phyloP scores from a whole-genome alignment of 768 basidiomycete species.

The Naematelia aurantialba region DNA sequence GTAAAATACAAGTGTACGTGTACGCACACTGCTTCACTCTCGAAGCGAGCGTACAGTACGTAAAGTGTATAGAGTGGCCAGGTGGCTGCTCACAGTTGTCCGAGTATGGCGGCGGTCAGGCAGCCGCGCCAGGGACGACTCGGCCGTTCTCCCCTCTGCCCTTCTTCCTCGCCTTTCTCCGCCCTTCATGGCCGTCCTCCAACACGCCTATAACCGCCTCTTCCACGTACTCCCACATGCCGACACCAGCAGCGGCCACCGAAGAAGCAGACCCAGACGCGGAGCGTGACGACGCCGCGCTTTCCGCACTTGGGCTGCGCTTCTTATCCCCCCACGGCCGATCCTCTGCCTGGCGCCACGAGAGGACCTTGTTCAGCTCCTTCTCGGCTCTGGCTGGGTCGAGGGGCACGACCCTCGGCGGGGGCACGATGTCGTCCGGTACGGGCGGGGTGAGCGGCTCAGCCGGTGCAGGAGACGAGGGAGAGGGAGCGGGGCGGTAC shows the following conservation, averaged over 20 bases:
- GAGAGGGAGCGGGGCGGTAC: slow-evolving; percentile 13
- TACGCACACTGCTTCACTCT: too few relatives aligned
- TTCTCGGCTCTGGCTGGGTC: slow-evolving; percentile 26
- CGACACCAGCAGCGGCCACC: background rate
- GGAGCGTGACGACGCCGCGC: too few relatives aligned
- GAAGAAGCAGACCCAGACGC: background rate
- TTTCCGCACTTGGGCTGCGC: slow-evolving; percentile 17
- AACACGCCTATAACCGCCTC: slow-evolving; percentile 19
- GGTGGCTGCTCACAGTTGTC: too few relatives aligned
- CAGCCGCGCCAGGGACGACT: slow-evolving; percentile 31
- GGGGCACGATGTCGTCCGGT: slow-evolving; percentile 26
- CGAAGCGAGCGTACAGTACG: too few relatives aligned
- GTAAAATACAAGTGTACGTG: too few relatives aligned
- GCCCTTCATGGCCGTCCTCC: slow-evolving; percentile 17
- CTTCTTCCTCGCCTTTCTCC: slow-evolving; percentile 28
- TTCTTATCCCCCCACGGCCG: slow-evolving; percentile 40
- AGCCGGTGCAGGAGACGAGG: slow-evolving; percentile 6
- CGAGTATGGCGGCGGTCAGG: background rate
- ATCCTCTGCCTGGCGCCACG: slow-evolving; percentile 34
- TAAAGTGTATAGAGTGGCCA: too few relatives aligned
- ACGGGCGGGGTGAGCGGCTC: slow-evolving; percentile 5
- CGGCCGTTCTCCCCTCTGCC: slow-evolving; percentile 35
- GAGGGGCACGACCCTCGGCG: slow-evolving; percentile 23
- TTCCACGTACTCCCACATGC: slow-evolving; percentile 32
- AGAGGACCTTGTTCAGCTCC: slow-evolving; percentile 31